Base-by-base conservation (phyloP, 257 asterid genomes). In the Knoxia roxburghii region DNA sequence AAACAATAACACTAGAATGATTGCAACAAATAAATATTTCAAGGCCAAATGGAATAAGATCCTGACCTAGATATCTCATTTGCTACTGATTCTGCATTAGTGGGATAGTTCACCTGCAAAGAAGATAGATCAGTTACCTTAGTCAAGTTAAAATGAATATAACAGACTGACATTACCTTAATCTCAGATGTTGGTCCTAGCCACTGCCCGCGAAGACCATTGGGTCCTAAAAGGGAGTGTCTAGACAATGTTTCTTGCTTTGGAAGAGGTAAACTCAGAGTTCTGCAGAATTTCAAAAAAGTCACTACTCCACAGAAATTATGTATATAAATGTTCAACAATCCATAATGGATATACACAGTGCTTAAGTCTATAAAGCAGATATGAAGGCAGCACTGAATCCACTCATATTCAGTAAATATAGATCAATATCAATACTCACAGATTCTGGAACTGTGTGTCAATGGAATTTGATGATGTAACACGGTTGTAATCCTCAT, bases 221-320 rank as follows among this genome's bases (percentile, higher is more conserved):
- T 87, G 56, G 96, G 94, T 65, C 96, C 96, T 61, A 94, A 79
- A 57, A 93, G 43, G 14, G 97, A 88, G 89, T 90, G 96, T 66
- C 96, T 86, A 55, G 97, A 88, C 75, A 90, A 75, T 27, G 97
- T 90, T 78, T 93, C 99, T 80, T 88, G 87, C 85, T 87, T 88
- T 70, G 96, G 95, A 69, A 75, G 90, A 70, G 97, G 92, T 69
- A 86, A 78, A 75, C 83, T 68, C 75, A 88, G 82, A 78, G 86
- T 81, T 78, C 99, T 93, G 91, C 72, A 78, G 64, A 70, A 50
- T 68, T 68, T 62, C 27, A 49, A 60, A 46, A 72, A 30, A 32
- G 57, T 61, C 66, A 73, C 71, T 56, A 66, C 18, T 45, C 39
- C 52, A 21, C 39, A 37, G 63, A 18, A 0, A 48, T 12, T 4